Evolutionary conservation across 2,329 filamentous ascomycete species (phyloP), one percentile per base, ranked within the genome.

Genomic region (Botrytis paeoniae): DNA sequence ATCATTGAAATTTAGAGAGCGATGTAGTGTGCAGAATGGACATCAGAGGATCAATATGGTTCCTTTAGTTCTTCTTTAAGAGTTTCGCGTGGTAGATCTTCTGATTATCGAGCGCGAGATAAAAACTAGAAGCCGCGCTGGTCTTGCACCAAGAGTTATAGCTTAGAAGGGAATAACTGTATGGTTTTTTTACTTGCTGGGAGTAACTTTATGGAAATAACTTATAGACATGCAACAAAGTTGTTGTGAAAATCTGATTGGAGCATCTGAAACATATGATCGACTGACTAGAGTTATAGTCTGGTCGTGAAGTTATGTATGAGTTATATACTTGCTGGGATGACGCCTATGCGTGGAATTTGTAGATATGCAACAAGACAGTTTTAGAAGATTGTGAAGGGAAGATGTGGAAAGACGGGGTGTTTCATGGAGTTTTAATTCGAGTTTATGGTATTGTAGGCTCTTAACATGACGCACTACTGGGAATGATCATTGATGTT

Each of bases 1-100:
- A 7, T 0, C 4, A 9, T 8, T 18, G 14, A 3, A 3, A 1
- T 57, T 57, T 4, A 18, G 1, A 57, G n/a, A 29, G n/a, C 1
- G 14, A 29, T 29, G 8, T 16, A 12, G 10, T 2, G 14, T 51
- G 48, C 48, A 7, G 5, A 6, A 51, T 16, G 2, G 7, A 51
- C 1, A 51, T 16, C 0, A 16, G 25, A 51, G 6, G 12, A 16
- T 3, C 6, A 14, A 16, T 16, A 3, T n/a, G 2, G 4, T 51
- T 51, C 0, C 48, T 54, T 16, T 3, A 54, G 25, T 54, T n/a
- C 12, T 16, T 14, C 5, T 54, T n/a, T 4, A 14, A 54, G 48
- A 6, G 48, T 12, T 54, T n/a, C 3, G 12, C 25, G 0, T n/a
- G 10, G 12, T 14, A 16, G 25, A 16, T 54, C 51, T 29, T 29